These are phyloP conservation scores for Stephanodiscus minutulus DNA, from an alignment of 108 stramenopile species.

Conservation along the genomic window DNA sequence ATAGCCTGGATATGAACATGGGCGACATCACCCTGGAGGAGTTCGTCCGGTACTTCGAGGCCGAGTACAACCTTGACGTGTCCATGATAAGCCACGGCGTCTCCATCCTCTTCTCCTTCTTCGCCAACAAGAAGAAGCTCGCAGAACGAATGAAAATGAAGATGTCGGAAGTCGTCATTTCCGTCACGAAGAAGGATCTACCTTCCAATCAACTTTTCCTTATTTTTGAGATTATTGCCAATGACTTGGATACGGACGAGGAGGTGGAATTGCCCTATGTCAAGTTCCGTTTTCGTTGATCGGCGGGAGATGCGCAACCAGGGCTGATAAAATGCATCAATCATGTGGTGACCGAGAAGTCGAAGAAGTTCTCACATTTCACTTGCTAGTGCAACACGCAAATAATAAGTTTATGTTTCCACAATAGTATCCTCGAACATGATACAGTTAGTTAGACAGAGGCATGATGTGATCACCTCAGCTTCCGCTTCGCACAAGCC, in stretches of 20 bases:
- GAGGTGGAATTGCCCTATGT: slow-evolving; percentile 95
- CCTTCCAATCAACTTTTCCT: slow-evolving; percentile 89
- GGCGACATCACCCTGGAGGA: slow-evolving; percentile 90
- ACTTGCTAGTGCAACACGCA: too few species aligned
- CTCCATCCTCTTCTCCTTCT: slow-evolving; percentile 95
- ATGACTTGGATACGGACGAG: slow-evolving; percentile 90
- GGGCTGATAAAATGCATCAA: neutral
- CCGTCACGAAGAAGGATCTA: slow-evolving; percentile 91
- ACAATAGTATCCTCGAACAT: too few species aligned
- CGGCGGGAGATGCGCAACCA: neutral
- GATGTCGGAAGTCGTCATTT: slow-evolving; percentile 86
- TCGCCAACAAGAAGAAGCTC: slow-evolving; percentile 96
- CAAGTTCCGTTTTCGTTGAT: slow-evolving; percentile 80
- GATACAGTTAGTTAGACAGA: too few species aligned
- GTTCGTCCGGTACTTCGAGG: slow-evolving; percentile 91
- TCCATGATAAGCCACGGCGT: slow-evolving; percentile 97
- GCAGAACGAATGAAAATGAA: slow-evolving; percentile 94
- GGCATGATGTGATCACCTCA: too few species aligned
- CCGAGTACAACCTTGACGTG: slow-evolving; percentile 94
- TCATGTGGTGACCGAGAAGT: neutral
- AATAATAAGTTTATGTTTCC: too few species aligned
- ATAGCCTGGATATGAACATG: slow-evolving; percentile 87
- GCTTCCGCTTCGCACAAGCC: too few species aligned
- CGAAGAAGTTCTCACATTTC: too few species aligned
- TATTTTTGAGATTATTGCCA: slow-evolving; percentile 90